Conservation (phyloP, 2,329 filamentous ascomycete genomes). For the Colletotrichum melonis region DNA sequence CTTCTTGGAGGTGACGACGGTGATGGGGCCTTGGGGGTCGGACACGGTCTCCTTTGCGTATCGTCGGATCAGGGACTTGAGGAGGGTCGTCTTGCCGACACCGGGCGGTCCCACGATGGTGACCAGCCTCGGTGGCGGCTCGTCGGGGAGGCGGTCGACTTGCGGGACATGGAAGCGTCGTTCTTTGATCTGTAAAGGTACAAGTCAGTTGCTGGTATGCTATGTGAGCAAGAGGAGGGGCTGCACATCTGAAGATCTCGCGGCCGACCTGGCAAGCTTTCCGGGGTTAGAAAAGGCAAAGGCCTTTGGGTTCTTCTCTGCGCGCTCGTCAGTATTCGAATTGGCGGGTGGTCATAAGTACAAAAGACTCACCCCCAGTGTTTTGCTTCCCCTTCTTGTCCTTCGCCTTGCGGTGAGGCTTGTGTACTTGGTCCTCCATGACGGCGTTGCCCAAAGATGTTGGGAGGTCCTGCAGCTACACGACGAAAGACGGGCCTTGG, state of each 20-base stretch:
- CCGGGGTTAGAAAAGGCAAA: slow-evolving; percentile 88
- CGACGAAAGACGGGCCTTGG: background rate
- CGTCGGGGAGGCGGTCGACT: slow-evolving; percentile 94
- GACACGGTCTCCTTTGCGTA: slow-evolving; percentile 97
- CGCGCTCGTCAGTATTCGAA: slow-evolving; percentile 38
- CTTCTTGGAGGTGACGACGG: slow-evolving; percentile 95
- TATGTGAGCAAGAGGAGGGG: background rate
- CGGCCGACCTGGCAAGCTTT: slow-evolving; percentile 79
- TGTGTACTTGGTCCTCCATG: slow-evolving; percentile 87
- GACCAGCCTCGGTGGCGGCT: slow-evolving; percentile 92
- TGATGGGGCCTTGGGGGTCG: slow-evolving; percentile 90
- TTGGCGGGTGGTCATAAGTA: background rate
- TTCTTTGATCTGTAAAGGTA: slow-evolving; percentile 80
- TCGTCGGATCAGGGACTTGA: slow-evolving; percentile 92
- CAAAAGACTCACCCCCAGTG: slow-evolving; percentile 63
- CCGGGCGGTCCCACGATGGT: slow-evolving; percentile 95
- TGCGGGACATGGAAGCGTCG: slow-evolving; percentile 96
- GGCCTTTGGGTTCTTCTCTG: slow-evolving; percentile 87
- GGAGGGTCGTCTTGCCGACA: slow-evolving; percentile 93
- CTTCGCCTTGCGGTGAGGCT: slow-evolving; percentile 87
- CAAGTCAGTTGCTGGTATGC: background rate
- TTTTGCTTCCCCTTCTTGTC: slow-evolving; percentile 80
- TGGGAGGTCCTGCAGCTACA: slow-evolving; percentile 19
- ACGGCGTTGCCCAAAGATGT: slow-evolving; percentile 42
- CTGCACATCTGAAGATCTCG: slow-evolving; percentile 76